Percentiles rank a stretch among this genome's conserved stretches.
Evolutionary conservation across 2,329 filamentous ascomycete genomes (phyloP).

Genomic region (Fusarium bactridioides): DNA sequence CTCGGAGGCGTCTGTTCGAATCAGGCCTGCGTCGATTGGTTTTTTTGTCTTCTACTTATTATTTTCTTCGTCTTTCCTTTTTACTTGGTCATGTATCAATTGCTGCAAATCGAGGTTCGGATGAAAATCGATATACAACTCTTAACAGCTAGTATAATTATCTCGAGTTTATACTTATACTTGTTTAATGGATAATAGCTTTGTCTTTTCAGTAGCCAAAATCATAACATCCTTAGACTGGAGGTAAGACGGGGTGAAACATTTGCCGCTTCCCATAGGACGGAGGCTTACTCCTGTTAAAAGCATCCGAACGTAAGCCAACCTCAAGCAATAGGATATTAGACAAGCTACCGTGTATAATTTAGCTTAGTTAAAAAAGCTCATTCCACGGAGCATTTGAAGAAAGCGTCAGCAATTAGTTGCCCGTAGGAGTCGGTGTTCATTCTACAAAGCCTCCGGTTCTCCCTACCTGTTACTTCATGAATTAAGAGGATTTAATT

Average conservation of each 20-base stretch:
- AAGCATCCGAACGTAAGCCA: background rate
- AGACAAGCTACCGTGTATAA: background rate
- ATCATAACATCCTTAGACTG: background rate
- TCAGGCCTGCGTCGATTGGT: constrained; percentile 28
- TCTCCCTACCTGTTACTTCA: background rate
- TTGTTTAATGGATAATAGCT: background rate
- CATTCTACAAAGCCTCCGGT: background rate
- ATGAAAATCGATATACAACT: background rate
- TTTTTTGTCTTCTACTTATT: background rate
- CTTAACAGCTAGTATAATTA: too few relatives aligned
- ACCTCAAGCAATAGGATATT: background rate
- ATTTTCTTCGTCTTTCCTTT: background rate
- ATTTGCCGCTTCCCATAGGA: background rate
- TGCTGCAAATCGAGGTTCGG: background rate
- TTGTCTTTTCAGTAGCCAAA: too few relatives aligned
- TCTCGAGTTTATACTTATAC: background rate
- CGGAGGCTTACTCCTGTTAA: background rate
- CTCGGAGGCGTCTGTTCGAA: constrained; percentile 32
- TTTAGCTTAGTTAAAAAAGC: background rate
- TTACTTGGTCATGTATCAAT: background rate
- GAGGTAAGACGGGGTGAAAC: background rate
- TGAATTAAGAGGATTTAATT: background rate
- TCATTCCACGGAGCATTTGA: background rate
- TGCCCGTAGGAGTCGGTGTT: background rate
- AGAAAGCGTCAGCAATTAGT: background rate